A percentile compares a stretch with the other conserved stretches of the same genome.
Conservation (phyloP, 1,284 basidiomycete species). For the Boletus smithii region DNA sequence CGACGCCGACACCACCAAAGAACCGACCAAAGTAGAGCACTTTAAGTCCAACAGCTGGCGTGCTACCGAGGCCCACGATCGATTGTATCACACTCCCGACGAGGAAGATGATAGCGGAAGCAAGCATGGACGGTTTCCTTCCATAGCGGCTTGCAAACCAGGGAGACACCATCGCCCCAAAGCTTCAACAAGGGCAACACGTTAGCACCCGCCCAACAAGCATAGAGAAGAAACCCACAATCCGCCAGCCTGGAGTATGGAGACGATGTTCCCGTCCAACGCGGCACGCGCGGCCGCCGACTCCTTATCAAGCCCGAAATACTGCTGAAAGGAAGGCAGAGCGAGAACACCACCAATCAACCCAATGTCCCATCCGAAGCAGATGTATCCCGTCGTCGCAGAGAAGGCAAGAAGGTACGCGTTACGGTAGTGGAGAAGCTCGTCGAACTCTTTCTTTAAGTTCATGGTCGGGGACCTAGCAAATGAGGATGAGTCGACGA, state of each 20-base stretch:
- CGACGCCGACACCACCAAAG: conserved; percentile 46
- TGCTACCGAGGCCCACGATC: conserved; percentile 43
- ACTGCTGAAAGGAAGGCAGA: conserved; percentile 44
- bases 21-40: conserved; percentile 49
- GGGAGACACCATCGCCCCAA: conserved; percentile 44
- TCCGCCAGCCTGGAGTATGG: conserved; percentile 54
- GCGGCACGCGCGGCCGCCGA: conserved; percentile 34
- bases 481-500: too few relatives aligned
- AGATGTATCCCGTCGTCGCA: conserved; percentile 48
- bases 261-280: conserved; percentile 54
- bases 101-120: conserved; percentile 52
- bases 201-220: background rate
- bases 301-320: conserved; percentile 44
- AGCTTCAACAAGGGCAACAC: conserved; percentile 27
- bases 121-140: conserved; percentile 47
- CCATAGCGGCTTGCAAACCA: conserved; percentile 45
- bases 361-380: conserved; percentile 42
- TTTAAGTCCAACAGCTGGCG: conserved; percentile 36
- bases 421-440: conserved; percentile 38
- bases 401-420: conserved; percentile 47
- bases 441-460: conserved; percentile 29
- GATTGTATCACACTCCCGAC: conserved; percentile 53
- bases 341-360: conserved; percentile 50
- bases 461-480: too few relatives aligned
- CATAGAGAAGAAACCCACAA: conserved; percentile 44